These are phyloP conservation scores for Epithele typhae DNA, from an alignment of 768 basidiomycete genomes.

Conservation along the genomic window DNA sequence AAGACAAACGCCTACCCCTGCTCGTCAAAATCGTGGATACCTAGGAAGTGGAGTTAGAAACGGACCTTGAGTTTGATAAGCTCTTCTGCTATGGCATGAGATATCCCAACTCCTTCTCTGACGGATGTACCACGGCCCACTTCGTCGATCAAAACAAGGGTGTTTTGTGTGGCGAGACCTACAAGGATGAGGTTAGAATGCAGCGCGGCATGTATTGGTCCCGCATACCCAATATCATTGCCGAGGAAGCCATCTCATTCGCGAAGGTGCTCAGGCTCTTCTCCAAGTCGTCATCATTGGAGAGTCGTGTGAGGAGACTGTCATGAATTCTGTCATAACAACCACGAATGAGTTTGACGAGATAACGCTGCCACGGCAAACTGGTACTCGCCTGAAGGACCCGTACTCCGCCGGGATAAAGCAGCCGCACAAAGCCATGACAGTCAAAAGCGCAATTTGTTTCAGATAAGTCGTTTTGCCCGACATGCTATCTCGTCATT, in stretches of 20 bases:
- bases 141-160: slow-evolving; percentile 88
- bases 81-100: slow-evolving; percentile 79
- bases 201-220: background rate
- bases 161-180: slow-evolving; percentile 68
- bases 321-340: slow-evolving; percentile 61
- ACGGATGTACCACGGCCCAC: slow-evolving; percentile 91
- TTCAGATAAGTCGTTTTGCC: slow-evolving; percentile 92
- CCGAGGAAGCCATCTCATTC: slow-evolving; percentile 87
- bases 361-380: background rate
- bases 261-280: slow-evolving; percentile 92
- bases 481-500: slow-evolving; percentile 75
- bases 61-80: slow-evolving; percentile 68
- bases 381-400: slow-evolving; percentile 62
- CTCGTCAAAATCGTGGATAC: too few relatives aligned
- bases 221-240: slow-evolving; percentile 80
- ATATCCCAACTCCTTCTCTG: slow-evolving; percentile 74
- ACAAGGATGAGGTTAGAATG: background rate
- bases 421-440: slow-evolving; percentile 89
- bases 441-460: slow-evolving; percentile 76
- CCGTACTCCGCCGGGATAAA: slow-evolving; percentile 95
- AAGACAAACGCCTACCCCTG: slow-evolving; percentile 69
- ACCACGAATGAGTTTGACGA: background rate
- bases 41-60: too few relatives aligned
- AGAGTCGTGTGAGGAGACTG: slow-evolving; percentile 78
- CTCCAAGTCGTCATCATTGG: slow-evolving; percentile 93